These are phyloP conservation scores for Fusarium newnesense DNA, from an alignment of 2,329 filamentous ascomycete species.

Conservation along the genomic window DNA sequence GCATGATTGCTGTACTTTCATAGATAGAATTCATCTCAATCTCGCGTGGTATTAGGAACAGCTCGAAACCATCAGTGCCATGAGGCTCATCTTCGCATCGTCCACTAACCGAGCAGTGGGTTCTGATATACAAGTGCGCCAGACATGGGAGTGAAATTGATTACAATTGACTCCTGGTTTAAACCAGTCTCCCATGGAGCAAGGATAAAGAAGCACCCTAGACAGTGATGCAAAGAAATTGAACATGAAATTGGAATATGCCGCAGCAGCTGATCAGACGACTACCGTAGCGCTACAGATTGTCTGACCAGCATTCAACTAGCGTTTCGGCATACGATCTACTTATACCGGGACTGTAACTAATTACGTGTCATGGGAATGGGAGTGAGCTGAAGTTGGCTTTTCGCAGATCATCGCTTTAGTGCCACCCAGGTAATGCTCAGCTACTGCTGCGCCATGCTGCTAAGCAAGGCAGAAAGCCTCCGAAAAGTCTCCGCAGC, in stretches of 20 bases:
- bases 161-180: too few relatives aligned
- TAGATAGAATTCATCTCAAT: not conserved
- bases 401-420: not conserved
- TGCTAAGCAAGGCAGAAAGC: not conserved
- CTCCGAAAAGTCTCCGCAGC: not conserved
- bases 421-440: not conserved
- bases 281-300: not conserved
- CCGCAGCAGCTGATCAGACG: not conserved
- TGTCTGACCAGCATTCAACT: not conserved
- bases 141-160: too few relatives aligned
- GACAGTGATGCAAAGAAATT: not conserved
- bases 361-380: not conserved
- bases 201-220: not conserved
- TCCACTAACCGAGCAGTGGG: not conserved
- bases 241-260: too few relatives aligned
- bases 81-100: not conserved
- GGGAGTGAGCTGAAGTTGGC: rapidly evolving
- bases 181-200: not conserved
- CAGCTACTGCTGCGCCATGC: not conserved
- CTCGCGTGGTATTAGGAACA: not conserved
- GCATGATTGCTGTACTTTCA: not conserved
- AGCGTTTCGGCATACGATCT: not conserved
- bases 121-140: too few relatives aligned
- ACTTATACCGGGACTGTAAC: too few relatives aligned
- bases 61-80: not conserved